Evolutionary conservation across 805 yeast species (phyloP), one percentile per base, ranked within the genome.

Genomic region (Maudiozyma turicensis): DNA sequence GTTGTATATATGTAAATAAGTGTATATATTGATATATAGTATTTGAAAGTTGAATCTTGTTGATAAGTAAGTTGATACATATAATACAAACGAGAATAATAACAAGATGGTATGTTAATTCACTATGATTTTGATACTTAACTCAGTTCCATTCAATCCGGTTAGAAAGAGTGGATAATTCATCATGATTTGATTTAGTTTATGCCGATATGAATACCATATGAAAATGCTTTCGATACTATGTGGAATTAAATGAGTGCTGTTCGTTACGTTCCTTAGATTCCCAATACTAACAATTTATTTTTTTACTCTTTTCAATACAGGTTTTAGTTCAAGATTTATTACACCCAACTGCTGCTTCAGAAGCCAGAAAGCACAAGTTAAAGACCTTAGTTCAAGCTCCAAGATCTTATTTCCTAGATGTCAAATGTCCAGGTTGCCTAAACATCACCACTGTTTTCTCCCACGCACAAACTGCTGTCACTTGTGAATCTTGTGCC

Each of bases 391-490:
- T 93, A 71, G 99, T 93, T 64, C 96, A 91, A 75, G 73, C 86
- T 58, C 99, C 99, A 76, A 87, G 98, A 84, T 90, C 98, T 54
- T 91, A 79, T 84, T 93, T 93, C 86, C 90, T 93, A 96, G 99
- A 93, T 73, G 99, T 93, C 66, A 93, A 91, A 77, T 93, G 99
- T 78, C 98, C 95, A 76, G 98, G 99, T 68, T 93, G 99, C 80
- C 81, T 91, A 74, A 86, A 84, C 83, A 93, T 93, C 80, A 89
- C 99, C 76, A 91, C 97, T 65, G 98, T 93, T 63, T 93, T 93
- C 86, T 91, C 98, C 59, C 99, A 93, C 76, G 98, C 99, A 63
- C 99, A 93, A 82, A 93, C 99, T 68, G 98, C 97, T 68, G 99
- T 93, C 69, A 86, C 96, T 69, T 93, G 99, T 82, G 98, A 95